Base-by-base conservation (phyloP, 257 asterid species). In the Solanum etuberosum region DNA sequence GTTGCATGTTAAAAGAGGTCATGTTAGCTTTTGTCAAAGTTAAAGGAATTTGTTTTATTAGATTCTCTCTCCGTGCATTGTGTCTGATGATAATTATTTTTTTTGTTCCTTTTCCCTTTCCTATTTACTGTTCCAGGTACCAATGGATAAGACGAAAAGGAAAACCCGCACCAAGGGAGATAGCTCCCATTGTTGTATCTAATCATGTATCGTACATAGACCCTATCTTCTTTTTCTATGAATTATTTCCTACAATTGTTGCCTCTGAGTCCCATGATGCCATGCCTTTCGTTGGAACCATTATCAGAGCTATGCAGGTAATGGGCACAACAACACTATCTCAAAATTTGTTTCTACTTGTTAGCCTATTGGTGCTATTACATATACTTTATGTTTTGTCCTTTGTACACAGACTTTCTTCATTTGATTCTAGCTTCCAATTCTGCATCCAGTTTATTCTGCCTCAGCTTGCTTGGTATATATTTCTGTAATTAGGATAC, bases 231-330 rank as follows among this genome's bases (percentile, higher is more conserved):
- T 97, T 88, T 92, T 96, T 97, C 93, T 96, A 94, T 88, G 98
- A 97, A 89, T 91, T 97, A 77, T 96, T 90, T 92, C 99, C 99
- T 21, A 95, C 98, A 91, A 96, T 96, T 77, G 99, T 97, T 85
- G 89, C 99, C 51, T 92, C 99, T 2, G 98, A 97, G 83, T 93
- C 99, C 40, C 99, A 97, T 90, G 98, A 96, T 93, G 93, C 99
- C 85, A 96, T 95, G 98, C 99, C 99, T 10, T 92, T 97, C 83
- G 98, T 97, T 88, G 99, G 99, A 86, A 97, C 99, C 91, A 97
- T 97, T 91, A 97, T 97, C 92, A 91, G 98, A 90, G 98, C 99
- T 84, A 97, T 97, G 99, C 99, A 97, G 99, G 98, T 97, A 97
- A 54, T 46, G 23, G 71, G 20, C 43, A 10, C 85, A 81, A 31